Base-by-base conservation (phyloP, 306 rosid genomes). In the Lotus japonicus region DNA sequence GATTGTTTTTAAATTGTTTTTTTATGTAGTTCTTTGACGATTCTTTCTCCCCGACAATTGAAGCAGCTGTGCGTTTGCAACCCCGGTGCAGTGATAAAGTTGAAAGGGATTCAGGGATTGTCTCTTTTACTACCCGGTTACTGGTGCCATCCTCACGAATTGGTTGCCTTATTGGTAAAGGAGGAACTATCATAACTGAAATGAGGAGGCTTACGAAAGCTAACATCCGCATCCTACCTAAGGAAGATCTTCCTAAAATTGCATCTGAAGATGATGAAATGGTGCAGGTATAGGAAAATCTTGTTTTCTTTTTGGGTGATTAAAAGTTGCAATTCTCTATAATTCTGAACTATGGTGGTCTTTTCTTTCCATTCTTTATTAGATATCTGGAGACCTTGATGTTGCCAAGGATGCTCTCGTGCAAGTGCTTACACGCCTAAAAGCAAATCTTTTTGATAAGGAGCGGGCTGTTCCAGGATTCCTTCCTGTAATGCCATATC, bases 121-220 rank as follows among this genome's bases (percentile, higher is more conserved):
- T 88, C 83, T 88, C 98, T 62, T 94, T 84, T 73, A 90, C 97
- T 64, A 86, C 95, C 57, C 86, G 98, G 69, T 49, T 90, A 17
- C 89, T 94, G 50, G 98, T 94, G 58, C 91, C 98, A 44, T 79
- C 95, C 10, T 83, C 95, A 43, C 83, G 97, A 67, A 88, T 94
- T 85, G 98, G 98, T 78, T 94, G 98, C 83, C 96, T 94, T 36
- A 90, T 94, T 71, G 98, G 98, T 69, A 94, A 88, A 78, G 97
- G 98, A 54, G 98, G 97, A 58, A 70, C 95, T 9, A 94, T 94
- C 41, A 79, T 94, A 62, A 88, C 89, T 66, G 98, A 94, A 81
- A 84, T 94, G 85, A 94, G 98, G 80, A 90, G 95, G 78, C 81
- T 84, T 41, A 90, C 98, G 19, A 90, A 85, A 74, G 98, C 98